These are phyloP conservation scores for Penicillium nucicola DNA, from an alignment of 495 filamentous ascomycete species.

Conservation along the genomic window DNA sequence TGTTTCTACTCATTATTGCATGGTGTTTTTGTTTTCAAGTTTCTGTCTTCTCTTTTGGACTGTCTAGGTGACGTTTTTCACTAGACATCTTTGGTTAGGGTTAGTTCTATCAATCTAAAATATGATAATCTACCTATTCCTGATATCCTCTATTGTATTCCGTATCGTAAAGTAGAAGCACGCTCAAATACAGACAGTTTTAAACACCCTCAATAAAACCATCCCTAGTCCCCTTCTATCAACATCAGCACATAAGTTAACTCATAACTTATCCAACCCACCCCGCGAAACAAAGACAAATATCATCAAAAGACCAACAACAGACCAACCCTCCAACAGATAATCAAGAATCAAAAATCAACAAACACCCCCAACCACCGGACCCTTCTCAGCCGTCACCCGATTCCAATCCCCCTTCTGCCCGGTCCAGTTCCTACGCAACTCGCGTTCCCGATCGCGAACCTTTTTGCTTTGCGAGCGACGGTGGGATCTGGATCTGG, in stretches of 20 bases:
- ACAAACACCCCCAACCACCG: neutral
- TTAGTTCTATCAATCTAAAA: too few species aligned
- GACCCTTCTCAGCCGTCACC: neutral
- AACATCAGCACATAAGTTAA: too few species aligned
- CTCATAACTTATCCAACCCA: too few species aligned
- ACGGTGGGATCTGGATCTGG: neutral
- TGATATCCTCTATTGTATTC: too few species aligned
- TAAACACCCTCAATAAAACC: too few species aligned
- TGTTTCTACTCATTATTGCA: neutral
- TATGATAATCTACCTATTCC: neutral
- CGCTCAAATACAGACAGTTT: too few species aligned
- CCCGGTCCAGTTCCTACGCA: neutral
- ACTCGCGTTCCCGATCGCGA: neutral
- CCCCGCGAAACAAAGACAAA: too few species aligned
- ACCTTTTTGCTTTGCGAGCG: constrained; percentile 1
- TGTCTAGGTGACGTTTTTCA: neutral
- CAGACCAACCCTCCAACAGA: too few species aligned
- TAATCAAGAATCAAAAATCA: neutral
- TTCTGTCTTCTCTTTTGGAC: neutral
- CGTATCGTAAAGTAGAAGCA: too few species aligned
- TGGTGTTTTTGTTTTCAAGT: constrained; percentile 2
- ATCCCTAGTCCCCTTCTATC: too few species aligned
- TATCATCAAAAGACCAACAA: too few species aligned
- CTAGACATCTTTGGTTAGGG: too few species aligned
- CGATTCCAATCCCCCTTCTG: constrained; percentile 4